Evolutionary conservation across 768 basidiomycete genomes (phyloP), one percentile per base, ranked within the genome.

Genomic region (Hebeloma cylindrosporum): DNA sequence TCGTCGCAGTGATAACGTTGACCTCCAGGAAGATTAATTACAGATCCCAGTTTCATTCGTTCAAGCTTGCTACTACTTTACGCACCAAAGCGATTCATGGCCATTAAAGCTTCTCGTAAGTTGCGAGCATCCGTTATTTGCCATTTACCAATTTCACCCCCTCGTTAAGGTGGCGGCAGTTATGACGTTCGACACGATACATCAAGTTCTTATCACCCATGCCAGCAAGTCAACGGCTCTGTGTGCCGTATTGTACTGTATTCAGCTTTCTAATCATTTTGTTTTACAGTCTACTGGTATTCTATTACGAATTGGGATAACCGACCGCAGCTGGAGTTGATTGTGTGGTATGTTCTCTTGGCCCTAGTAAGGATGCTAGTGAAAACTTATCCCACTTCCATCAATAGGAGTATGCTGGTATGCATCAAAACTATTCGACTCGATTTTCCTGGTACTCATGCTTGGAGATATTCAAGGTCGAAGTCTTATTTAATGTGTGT

Each of bases 121-220:
- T n/a, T 26, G 9, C 13, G 13, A 7, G 3, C 9, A 5, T 33
- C 9, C 7, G 11, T 34, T 5, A 16, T 18, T 22, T 28, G 17
- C 11, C 16, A 10, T 17, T 21, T 22, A 11, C 28, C 1, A n/a
- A 7, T 14, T 29, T 16, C 14, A 40, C 40, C n/a, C n/a, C n/a
- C n/a, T 22, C 27, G 8, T 40, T n/a, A n/a, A 82, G 80, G 81
- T 82, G 18, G 64, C 57, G 18, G 63, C 64, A 7, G 74, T 77
- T 4, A 69, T 80, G 63, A 0, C 68, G 2, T 74, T 73, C 38
- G 80, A 82, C 48, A 77, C 75, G 0, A 48, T 71, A 0, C 78
- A 82, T 48, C 80, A 82, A 52, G 65, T 60, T 1, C 56, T 82
- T 21, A 78, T 83, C 45, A 70, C 74, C 0, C 78, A 82, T 48